Conservation (phyloP, 83 land plant genomes). For the Diphasiastrum complanatum region DNA sequence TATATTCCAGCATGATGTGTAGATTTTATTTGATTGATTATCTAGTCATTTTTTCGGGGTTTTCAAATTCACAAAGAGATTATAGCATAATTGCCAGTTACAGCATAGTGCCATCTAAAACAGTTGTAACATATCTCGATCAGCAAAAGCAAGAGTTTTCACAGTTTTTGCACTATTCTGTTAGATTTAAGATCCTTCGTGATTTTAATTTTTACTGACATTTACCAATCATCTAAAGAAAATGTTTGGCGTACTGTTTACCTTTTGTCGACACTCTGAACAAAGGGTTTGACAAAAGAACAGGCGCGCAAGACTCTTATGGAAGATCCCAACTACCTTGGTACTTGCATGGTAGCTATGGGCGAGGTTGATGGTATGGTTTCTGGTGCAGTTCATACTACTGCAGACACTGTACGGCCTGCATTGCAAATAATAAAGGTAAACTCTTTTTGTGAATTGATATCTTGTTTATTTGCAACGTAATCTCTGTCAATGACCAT, state of each 20-base stretch:
- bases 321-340: constrained; percentile 36
- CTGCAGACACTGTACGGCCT: constrained; percentile 46
- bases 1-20: too few relatives aligned
- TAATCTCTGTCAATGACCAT: too few relatives aligned
- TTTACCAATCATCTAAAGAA: background rate
- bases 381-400: constrained; percentile 44
- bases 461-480: too few relatives aligned
- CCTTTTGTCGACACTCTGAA: background rate
- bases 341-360: constrained; percentile 42
- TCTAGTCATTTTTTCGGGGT: too few relatives aligned
- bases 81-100: too few relatives aligned
- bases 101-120: too few relatives aligned
- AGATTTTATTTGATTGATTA: too few relatives aligned
- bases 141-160: background rate
- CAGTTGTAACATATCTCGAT: too few relatives aligned
- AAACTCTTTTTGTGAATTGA: too few relatives aligned
- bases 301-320: constrained; percentile 24
- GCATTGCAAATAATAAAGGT: constrained; percentile 46
- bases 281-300: constrained; percentile 42
- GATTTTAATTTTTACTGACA: background rate
- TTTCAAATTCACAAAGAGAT: too few relatives aligned
- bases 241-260: background rate
- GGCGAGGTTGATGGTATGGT: constrained; percentile 54
- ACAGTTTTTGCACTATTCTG: background rate
- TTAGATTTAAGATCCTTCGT: background rate